These are phyloP conservation scores for Fusarium sp. DNA, from an alignment of 2,329 filamentous ascomycete genomes.

Conservation along the genomic window DNA sequence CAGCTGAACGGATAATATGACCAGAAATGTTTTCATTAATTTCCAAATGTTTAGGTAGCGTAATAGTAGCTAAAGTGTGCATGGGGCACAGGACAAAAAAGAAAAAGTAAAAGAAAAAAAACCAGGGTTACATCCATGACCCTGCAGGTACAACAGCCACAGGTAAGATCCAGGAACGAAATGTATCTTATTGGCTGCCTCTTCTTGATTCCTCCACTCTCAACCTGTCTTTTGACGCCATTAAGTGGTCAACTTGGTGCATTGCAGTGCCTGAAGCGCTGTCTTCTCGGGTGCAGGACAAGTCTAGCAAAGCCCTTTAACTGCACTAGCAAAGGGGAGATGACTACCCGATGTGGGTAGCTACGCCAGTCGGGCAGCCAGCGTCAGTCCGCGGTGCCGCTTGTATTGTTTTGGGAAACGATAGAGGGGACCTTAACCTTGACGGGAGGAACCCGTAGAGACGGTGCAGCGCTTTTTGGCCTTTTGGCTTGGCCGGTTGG, in stretches of 20 bases:
- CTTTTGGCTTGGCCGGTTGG: slow-evolving; percentile 11
- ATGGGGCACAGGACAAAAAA: background rate
- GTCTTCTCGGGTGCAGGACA: slow-evolving; percentile 25
- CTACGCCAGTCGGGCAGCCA: slow-evolving; percentile 17
- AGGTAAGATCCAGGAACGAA: slow-evolving; percentile 34
- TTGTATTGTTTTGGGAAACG: slow-evolving; percentile 27
- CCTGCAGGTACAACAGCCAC: slow-evolving; percentile 35
- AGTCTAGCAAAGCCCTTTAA: slow-evolving; percentile 26
- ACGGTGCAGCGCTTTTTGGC: slow-evolving; percentile 36
- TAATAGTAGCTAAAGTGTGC: slow-evolving; percentile 11
- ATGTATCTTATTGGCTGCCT: slow-evolving; percentile 22
- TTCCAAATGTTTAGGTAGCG: slow-evolving; percentile 18
- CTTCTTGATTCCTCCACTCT: slow-evolving; percentile 11
- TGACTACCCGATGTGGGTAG: slow-evolving; percentile 39
- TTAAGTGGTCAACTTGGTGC: slow-evolving; percentile 17
- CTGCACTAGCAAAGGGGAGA: slow-evolving; percentile 38
- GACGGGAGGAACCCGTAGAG: slow-evolving; percentile 32
- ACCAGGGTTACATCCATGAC: slow-evolving; percentile 35
- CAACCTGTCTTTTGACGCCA: slow-evolving; percentile 35
- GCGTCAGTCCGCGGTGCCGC: slow-evolving; percentile 21
- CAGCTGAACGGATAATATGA: slow-evolving; percentile 13
- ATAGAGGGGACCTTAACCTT: slow-evolving; percentile 28
- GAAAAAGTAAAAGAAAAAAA: slow-evolving; percentile 1
- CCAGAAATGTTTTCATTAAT: slow-evolving; percentile 26
- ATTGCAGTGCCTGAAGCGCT: background rate